Evolutionary conservation across 768 basidiomycete genomes (phyloP).

Genomic region (Suillus lakei): DNA sequence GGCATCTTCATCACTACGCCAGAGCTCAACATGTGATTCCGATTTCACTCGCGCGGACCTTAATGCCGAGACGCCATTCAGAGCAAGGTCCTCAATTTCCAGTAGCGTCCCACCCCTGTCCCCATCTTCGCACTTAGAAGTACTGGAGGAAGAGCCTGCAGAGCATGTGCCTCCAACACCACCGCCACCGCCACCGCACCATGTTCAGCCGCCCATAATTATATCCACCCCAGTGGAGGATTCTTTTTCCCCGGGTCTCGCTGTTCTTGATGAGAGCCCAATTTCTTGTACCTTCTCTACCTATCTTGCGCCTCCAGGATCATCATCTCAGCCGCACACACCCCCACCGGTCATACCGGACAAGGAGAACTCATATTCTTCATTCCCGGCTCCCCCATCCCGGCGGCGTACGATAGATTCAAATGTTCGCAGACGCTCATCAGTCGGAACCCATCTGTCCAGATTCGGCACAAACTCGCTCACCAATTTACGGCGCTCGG

Average conservation of each 20-base stretch:
- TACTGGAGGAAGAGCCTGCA: constrained; percentile 34
- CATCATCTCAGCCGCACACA: constrained; percentile 18
- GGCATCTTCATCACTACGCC: constrained; percentile 6
- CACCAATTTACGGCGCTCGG: constrained; percentile 50
- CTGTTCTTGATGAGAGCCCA: constrained; percentile 26
- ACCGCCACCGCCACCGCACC: constrained; percentile 14
- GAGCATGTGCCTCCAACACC: constrained; percentile 23
- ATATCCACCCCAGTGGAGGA: constrained; percentile 21
- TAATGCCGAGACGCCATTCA: constrained; percentile 14
- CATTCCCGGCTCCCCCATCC: background rate
- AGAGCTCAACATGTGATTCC: background rate
- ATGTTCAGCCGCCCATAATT: constrained; percentile 18
- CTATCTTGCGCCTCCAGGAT: constrained; percentile 15
- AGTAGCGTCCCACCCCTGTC: constrained; percentile 31
- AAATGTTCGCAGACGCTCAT: constrained; percentile 12
- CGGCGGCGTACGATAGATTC: constrained; percentile 28
- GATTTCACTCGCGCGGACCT: constrained; percentile 16
- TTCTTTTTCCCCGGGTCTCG: constrained; percentile 12
- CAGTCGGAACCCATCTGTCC: constrained; percentile 19
- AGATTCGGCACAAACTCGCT: constrained; percentile 43
- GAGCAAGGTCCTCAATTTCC: constrained; percentile 26
- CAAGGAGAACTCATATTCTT: constrained; percentile 15
- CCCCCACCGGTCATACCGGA: constrained; percentile 15
- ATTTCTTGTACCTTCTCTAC: constrained; percentile 30
- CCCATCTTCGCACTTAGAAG: constrained; percentile 29